Evolutionary conservation across 2,329 filamentous ascomycete species (phyloP), one percentile per base, ranked within the genome.

Genomic region (Calonectria montana): DNA sequence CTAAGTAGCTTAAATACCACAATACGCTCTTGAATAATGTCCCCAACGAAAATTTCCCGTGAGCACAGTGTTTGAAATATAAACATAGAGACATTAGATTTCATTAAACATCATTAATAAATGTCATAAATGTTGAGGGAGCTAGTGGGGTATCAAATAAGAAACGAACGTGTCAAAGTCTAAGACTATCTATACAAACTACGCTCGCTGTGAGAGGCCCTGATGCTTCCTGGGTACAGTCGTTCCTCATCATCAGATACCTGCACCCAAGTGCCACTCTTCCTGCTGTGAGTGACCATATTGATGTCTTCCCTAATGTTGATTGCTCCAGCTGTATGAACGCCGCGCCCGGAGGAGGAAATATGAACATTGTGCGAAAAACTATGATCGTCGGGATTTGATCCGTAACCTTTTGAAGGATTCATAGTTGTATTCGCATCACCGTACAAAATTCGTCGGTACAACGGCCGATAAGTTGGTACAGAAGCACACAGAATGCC

Each of bases 251-350:
- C 57, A 13, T 41, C 37, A 47, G 43, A 23, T 16, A 62, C 23
- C n/a, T 39, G 57, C 10, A 62, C 16, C 57, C 57, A 62, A 4
- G 8, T 62, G 2, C 57, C 57, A 10, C 31, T 59, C 31, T 62
- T 62, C 16, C 29, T 62, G 15, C 37, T 62, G 39, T 62, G 57
- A 12, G 57, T 45, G 15, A 62, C 57, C 57, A 62, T 62, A 39
- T 62, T 62, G 57, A 62, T 62, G 5, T 62, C 57, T 23, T 62
- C 57, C 12, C 57, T 41, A 23, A 62, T 62, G 6, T 41, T 62
- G 57, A 62, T 62, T 23, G 8, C 37, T 16, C 57, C 57, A 4
- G 57, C 37, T 21, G 57, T n/a, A 16, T 62, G 57, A 6, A 13
- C 37, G 21, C 57, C 25, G 29, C 39, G 57, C 2, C 57, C 37